Conservation (phyloP, 2,329 filamentous ascomycete genomes). For the Hypocreales sp. region DNA sequence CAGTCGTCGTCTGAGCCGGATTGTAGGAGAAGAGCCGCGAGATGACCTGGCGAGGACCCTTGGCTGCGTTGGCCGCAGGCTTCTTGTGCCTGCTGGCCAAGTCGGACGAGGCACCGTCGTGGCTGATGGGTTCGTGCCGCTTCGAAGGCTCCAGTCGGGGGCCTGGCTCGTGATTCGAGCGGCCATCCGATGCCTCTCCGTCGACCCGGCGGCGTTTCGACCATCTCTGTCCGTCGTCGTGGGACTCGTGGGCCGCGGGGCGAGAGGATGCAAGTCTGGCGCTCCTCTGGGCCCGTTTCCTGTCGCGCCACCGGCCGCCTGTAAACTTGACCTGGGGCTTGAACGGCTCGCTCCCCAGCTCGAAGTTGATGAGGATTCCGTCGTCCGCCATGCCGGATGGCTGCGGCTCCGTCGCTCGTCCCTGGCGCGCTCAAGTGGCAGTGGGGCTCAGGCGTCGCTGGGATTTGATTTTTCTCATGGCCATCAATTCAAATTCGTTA, state of each 20-base stretch:
- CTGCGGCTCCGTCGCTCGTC: no score
- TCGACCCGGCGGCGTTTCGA: slow-evolving; percentile 30
- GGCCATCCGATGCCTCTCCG: slow-evolving; percentile 7
- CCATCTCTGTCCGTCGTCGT: slow-evolving; percentile 16
- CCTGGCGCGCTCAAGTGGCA: no score
- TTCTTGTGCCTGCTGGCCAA: slow-evolving; percentile 7
- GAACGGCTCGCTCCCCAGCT: slow-evolving; percentile 52
- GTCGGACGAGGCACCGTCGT: slow-evolving; percentile 5
- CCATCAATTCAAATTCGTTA: no score
- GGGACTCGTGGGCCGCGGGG: slow-evolving; percentile 9
- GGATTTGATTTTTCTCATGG: no score
- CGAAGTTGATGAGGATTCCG: slow-evolving; percentile 89
- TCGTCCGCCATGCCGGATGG: slow-evolving; percentile 63
- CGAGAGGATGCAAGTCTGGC: slow-evolving; percentile 12
- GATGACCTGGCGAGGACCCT: slow-evolving; percentile 44
- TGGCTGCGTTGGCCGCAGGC: slow-evolving; percentile 8
- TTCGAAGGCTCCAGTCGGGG: not conserved
- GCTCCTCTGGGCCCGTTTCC: slow-evolving; percentile 47
- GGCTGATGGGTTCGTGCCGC: not conserved
- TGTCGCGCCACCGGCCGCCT: slow-evolving; percentile 87
- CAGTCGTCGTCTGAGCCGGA: slow-evolving; percentile 51
- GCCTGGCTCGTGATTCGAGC: not conserved
- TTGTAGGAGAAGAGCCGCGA: slow-evolving; percentile 91
- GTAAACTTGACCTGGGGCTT: slow-evolving; percentile 54
- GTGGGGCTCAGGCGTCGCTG: no score